These are phyloP conservation scores for Hirsutella rhossiliensis DNA, from an alignment of 2,329 filamentous ascomycete genomes.

Conservation along the genomic window DNA sequence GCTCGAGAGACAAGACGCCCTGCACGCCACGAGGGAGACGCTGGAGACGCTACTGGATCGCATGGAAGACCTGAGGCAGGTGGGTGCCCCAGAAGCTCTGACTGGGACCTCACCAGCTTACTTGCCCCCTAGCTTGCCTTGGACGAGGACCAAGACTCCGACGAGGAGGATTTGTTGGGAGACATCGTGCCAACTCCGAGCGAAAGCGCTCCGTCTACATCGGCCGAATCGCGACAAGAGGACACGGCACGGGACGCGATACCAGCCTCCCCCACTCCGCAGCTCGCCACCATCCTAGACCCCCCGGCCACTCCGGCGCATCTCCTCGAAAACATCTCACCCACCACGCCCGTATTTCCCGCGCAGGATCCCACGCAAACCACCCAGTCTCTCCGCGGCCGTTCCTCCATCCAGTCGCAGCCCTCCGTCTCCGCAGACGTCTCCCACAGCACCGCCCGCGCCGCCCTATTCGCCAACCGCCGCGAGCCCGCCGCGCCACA, in stretches of 20 bases:
- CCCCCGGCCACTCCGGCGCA: constrained; percentile 4
- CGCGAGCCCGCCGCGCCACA: constrained; percentile 19
- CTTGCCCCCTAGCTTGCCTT: constrained; percentile 15
- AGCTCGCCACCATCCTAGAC: constrained; percentile 2
- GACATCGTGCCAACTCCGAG: constrained; percentile 43
- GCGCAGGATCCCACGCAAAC: constrained; percentile 16
- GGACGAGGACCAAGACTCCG: constrained; percentile 28
- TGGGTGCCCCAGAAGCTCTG: constrained; percentile 14
- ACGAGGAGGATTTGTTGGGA: constrained; percentile 45
- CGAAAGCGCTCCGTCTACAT: constrained; percentile 34
- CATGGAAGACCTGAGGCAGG: constrained; percentile 55
- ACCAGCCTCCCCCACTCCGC: constrained; percentile 4
- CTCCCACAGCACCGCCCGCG: constrained; percentile 24
- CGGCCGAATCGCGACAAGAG: constrained; percentile 10
- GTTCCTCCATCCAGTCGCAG: constrained; percentile 11
- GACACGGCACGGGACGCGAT: constrained; percentile 7
- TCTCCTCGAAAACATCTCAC: constrained; percentile 5
- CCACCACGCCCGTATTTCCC: constrained; percentile 5
- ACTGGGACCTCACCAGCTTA: constrained; percentile 5
- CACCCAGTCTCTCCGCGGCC: constrained; percentile 21
- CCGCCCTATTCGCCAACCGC: constrained; percentile 31
- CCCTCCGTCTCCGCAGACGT: constrained; percentile 8
- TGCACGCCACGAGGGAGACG: constrained; percentile 52
- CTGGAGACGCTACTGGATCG: constrained; percentile 55
- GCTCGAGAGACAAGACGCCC: constrained; percentile 48